These are phyloP conservation scores for Arctium minus DNA, from an alignment of 129 eudicot genomes.

Conservation along the genomic window DNA sequence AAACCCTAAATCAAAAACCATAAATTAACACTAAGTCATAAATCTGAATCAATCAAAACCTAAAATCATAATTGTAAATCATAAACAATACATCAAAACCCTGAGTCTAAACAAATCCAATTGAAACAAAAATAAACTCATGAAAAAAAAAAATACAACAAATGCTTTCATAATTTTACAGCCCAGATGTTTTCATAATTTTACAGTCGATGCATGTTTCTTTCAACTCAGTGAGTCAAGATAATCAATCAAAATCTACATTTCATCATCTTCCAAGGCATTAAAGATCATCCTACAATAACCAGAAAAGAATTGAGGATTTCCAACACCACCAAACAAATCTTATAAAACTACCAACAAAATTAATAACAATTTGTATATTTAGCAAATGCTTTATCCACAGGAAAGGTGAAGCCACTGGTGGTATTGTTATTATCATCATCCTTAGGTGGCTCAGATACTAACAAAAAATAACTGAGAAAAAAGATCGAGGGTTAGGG, in stretches of 20 bases:
- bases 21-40: too few relatives aligned
- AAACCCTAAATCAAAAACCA: too few relatives aligned
- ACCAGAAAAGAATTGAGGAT: not conserved
- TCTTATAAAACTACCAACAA: not conserved
- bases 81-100: too few relatives aligned
- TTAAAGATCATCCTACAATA: constrained; percentile 75
- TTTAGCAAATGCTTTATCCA: too few relatives aligned
- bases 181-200: not conserved
- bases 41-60: too few relatives aligned
- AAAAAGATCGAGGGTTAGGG: too few relatives aligned
- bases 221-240: not conserved
- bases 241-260: constrained; percentile 22
- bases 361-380: not conserved
- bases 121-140: not conserved
- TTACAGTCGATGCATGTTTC: not conserved
- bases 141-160: not conserved
- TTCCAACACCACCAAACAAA: not conserved
- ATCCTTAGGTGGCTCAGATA: too few relatives aligned
- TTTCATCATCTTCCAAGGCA: constrained; percentile 89
- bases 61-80: too few relatives aligned
- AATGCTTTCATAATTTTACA: not conserved
- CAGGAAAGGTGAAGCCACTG: too few relatives aligned
- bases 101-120: too few relatives aligned
- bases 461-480: too few relatives aligned
- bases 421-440: too few relatives aligned